Evolutionary conservation across 1,284 basidiomycete species (phyloP).

Genomic region (Apiotrichum sp.): DNA sequence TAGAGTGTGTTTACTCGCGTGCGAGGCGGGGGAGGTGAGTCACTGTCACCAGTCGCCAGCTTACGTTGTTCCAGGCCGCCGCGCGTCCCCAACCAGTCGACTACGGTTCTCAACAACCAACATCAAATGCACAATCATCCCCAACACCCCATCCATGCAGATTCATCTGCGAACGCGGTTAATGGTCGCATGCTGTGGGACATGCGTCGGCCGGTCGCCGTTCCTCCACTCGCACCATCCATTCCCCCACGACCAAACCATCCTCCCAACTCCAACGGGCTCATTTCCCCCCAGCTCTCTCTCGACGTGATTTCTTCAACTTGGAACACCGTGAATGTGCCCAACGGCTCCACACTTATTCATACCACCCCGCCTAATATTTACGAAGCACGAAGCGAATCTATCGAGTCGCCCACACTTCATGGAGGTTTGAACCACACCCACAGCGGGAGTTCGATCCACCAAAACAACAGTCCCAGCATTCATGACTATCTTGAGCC

Average conservation of each 20-base stretch:
- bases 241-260: neutral
- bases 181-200: neutral
- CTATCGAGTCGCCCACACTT: neutral
- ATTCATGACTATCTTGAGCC: constrained; percentile 7
- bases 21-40: constrained; percentile 11
- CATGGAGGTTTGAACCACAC: neutral
- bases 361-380: neutral
- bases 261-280: neutral
- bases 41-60: too few species aligned
- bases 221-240: neutral
- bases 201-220: neutral
- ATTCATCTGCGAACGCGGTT: neutral
- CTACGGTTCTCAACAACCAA: neutral
- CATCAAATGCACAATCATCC: neutral
- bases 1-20: constrained; percentile 11
- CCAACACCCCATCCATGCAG: neutral
- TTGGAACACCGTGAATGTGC: neutral
- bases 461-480: neutral
- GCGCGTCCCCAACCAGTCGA: neutral
- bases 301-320: neutral
- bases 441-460: neutral
- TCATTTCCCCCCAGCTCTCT: neutral
- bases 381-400: neutral
- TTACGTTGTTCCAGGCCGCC: neutral
- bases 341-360: neutral